phyloP scores from a whole-genome alignment of 1,139 yeast species.

The Blastobotrys persicus region DNA sequence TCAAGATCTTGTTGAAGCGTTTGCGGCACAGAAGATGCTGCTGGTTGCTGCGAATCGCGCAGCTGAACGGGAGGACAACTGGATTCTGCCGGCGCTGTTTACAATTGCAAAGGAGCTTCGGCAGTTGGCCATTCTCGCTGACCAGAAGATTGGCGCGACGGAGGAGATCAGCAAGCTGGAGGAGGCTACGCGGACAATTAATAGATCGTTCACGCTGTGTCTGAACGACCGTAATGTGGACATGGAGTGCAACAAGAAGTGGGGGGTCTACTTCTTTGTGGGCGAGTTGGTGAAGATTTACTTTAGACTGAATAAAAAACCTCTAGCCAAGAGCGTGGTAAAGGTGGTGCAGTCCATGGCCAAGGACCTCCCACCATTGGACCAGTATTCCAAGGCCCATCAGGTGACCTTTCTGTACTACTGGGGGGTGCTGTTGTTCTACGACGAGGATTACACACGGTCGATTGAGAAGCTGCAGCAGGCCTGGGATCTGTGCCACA shows the following conservation, averaged over 20 bases:
- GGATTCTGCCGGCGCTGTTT: constrained; percentile 65
- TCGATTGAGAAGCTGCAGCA: constrained; percentile 50
- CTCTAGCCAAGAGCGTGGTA: constrained; percentile 75
- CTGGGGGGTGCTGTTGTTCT: constrained; percentile 59
- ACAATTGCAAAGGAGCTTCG: constrained; percentile 56
- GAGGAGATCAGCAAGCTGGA: constrained; percentile 43
- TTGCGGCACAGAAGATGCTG: constrained; percentile 29
- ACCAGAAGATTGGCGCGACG: not conserved
- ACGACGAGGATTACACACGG: constrained; percentile 55
- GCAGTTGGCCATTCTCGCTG: constrained; percentile 34
- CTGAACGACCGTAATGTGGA: constrained; percentile 72
- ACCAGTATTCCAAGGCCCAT: constrained; percentile 49
- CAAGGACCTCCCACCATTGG: constrained; percentile 51
- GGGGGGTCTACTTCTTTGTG: constrained; percentile 71
- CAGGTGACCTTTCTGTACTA: constrained; percentile 63
- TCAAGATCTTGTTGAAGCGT: constrained; percentile 31
- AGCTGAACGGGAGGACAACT: constrained; percentile 59
- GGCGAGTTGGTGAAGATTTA: constrained; percentile 71
- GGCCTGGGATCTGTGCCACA: constrained; percentile 46
- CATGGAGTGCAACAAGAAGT: constrained; percentile 49
- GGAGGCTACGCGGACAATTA: constrained; percentile 52
- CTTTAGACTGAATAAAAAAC: constrained; percentile 64
- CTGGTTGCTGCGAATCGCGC: constrained; percentile 46
- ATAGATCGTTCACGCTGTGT: constrained; percentile 73
- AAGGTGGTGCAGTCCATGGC: constrained; percentile 64